Evolutionary conservation across 345 rosid genomes (phyloP).

Genomic region (Cardamine occulta): DNA sequence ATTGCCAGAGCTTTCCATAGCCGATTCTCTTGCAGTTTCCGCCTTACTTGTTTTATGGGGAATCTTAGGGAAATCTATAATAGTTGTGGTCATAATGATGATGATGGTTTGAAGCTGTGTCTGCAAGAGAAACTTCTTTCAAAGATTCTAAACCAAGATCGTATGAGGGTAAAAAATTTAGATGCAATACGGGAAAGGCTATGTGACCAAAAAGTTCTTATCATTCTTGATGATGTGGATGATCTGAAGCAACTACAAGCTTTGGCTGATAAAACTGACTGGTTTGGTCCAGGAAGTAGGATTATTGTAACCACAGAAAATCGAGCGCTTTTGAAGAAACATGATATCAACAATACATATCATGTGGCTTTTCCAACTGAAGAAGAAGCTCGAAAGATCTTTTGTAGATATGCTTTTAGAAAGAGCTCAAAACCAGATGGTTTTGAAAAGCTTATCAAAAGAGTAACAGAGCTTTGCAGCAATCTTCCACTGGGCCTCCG

Average conservation of each 20-base stretch:
- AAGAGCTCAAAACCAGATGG: background rate
- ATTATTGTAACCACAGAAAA: background rate
- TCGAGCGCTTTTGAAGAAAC: background rate
- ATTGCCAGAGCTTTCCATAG: background rate
- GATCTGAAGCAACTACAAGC: background rate
- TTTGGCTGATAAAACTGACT: background rate
- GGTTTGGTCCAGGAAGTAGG: background rate
- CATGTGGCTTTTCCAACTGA: background rate
- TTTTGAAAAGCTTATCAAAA: background rate
- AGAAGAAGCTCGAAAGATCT: background rate
- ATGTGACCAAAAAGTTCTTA: background rate
- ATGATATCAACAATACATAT: background rate
- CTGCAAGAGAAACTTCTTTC: background rate
- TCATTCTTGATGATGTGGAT: background rate
- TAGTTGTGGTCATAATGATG: background rate
- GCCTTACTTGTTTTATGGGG: background rate
- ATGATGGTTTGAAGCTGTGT: background rate
- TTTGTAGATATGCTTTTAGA: background rate
- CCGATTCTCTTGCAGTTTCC: background rate
- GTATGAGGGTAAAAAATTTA: background rate
- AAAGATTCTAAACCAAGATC: background rate
- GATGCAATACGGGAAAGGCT: background rate
- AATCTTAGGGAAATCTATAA: background rate
- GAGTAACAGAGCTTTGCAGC: background rate
- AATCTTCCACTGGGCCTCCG: background rate